Percentiles rank a stretch among this genome's conserved stretches.
phyloP scores from a whole-genome alignment of 108 stramenopile species.

The Cyclotella atomus region DNA sequence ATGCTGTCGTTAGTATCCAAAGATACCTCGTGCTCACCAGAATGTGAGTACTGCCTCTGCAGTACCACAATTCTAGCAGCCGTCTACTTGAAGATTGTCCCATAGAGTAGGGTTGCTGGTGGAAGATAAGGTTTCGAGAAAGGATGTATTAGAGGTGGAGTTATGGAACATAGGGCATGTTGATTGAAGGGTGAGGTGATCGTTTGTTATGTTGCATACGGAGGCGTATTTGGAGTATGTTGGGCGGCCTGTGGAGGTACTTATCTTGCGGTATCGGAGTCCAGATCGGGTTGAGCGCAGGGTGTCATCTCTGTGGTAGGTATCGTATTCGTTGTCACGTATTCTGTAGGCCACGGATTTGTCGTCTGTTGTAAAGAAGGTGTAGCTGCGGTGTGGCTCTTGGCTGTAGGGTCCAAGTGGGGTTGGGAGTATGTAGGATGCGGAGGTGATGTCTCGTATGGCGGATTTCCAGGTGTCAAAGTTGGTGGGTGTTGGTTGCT shows the following conservation, averaged over 20 bases:
- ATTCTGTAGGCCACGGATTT: neutral
- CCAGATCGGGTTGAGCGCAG: neutral
- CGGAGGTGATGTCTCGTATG: neutral
- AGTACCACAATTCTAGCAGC: no score
- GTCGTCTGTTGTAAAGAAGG: neutral
- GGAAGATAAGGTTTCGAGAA: neutral
- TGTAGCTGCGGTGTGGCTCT: neutral
- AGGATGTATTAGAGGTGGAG: neutral
- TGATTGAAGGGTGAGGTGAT: neutral
- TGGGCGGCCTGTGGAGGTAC: neutral
- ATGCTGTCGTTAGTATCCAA: no score
- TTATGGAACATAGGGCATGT: neutral
- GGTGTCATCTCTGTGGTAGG: neutral
- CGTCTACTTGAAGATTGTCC: neutral
- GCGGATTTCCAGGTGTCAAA: neutral
- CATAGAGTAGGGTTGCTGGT: neutral
- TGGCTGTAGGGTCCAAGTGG: neutral
- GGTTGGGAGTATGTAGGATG: neutral
- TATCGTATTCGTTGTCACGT: neutral
- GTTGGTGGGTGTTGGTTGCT: neutral
- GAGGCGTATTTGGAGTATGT: neutral
- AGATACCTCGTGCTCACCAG: no score
- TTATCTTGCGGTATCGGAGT: neutral
- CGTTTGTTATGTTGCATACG: neutral
- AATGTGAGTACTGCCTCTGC: no score